A percentile compares a stretch with the other conserved stretches of the same genome.
Evolutionary conservation across 805 yeast genomes (phyloP).

Genomic region (Candida ficus): DNA sequence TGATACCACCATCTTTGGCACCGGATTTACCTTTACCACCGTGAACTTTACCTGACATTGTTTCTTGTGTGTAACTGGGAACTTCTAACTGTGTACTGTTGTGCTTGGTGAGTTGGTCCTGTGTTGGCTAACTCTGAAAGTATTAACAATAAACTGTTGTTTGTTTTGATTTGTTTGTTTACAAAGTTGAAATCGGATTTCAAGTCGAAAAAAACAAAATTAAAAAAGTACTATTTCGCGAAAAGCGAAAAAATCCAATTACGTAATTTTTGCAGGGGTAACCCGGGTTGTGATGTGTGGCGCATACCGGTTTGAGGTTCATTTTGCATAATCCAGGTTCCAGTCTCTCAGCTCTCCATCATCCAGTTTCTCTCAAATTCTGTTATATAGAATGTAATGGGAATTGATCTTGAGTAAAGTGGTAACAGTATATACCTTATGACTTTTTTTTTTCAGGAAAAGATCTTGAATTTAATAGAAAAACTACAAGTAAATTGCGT

Average conservation of each 20-base stretch:
- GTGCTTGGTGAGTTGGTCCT: neutral
- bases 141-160: neutral
- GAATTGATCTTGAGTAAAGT: too few species aligned
- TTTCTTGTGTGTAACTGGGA: constrained; percentile 5
- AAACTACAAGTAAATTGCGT: too few species aligned
- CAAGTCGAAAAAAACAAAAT: neutral
- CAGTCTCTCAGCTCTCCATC: too few species aligned
- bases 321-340: too few species aligned
- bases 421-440: too few species aligned
- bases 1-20: constrained; percentile 57
- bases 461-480: too few species aligned
- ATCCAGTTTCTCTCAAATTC: too few species aligned
- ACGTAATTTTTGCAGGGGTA: too few species aligned
- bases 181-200: constrained; percentile 11
- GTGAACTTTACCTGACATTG: constrained; percentile 91
- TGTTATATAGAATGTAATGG: too few species aligned
- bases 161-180: constrained; percentile 10
- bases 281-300: too few species aligned
- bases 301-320: too few species aligned
- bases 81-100: neutral
- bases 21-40: constrained; percentile 97
- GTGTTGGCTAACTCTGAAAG: neutral
- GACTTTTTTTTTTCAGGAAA: too few species aligned
- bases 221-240: neutral
- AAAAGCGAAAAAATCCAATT: neutral